Base-by-base conservation (phyloP, 805 yeast genomes). In the Limtongozyma cylindracea region DNA sequence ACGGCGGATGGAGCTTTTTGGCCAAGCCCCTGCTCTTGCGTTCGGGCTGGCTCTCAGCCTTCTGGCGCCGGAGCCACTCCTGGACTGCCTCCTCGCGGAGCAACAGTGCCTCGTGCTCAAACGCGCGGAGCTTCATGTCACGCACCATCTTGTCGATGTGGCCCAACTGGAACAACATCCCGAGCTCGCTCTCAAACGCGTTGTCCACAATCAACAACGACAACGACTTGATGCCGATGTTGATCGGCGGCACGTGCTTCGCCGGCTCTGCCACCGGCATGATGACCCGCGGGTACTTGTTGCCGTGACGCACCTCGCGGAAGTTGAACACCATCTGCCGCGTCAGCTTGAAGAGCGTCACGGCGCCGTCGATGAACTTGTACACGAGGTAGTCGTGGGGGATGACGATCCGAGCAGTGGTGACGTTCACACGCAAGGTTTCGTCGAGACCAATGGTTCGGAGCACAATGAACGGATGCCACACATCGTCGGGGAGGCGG, bases 121-220 rank as follows among this genome's bases (percentile, higher is more conserved):
- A n/a, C n/a, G n/a, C n/a, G n/a, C n/a, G n/a, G n/a, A n/a, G n/a
- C n/a, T n/a, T n/a, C n/a, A n/a, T n/a, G n/a, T n/a, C n/a, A n/a
- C n/a, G n/a, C n/a, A 52, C 26, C 11, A 45, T 22, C n/a, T n/a
- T n/a, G n/a, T n/a, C n/a, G n/a, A 13, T 6, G 5, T 13, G 15
- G 1, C 91, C 91, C 8, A 71, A 50, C 31, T 69, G 68, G 33
- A 57, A 66, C 13, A 70, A 61, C 34, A 61, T 49, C 12, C 62
- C 57, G 21, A 82, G 44, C 32, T 76, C 68, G 6, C 66, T 51
- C 41, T 84, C 96, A 39, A 82, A 80, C 6, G 91, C 84, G 41
- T 84, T 95, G 39, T 76, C 91, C 25, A 76, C 92, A 29, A 80
- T 52, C 12, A 70, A 54, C 18, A 80, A 45, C 4, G 70, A 49